Base-by-base conservation (phyloP, 768 basidiomycete genomes). In the Pleurotus salmoneostramineus region DNA sequence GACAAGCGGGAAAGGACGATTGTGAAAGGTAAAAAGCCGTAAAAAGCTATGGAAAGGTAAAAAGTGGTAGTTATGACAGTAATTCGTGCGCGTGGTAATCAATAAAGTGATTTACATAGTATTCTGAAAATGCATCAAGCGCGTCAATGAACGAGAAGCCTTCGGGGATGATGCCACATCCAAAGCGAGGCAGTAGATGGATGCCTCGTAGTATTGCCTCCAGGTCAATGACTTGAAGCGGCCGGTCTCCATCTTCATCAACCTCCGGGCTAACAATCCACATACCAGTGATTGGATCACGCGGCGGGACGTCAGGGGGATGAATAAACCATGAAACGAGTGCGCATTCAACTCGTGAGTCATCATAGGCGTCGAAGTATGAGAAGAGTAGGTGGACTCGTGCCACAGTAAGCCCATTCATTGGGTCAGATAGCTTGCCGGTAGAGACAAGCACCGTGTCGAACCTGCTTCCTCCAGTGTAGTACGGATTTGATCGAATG, bases 271-370 rank as follows among this genome's bases (percentile, higher is more conserved):
- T 15, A 12, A 65, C 58, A 15, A 58, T 35, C 64, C 64, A 65
- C 61, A 65, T 60, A 6, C 64, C 63, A 12, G 58, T 62, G 40
- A 57, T 50, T 12, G 50, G 40, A 58, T 63, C 58, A 12, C 10
- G 50, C 6, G 31, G 6, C 2, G 52, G 60, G 21, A 6, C 35
- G 42, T 62, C 52, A 1, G 40, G 47, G 3, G 47, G n/a, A 34
- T n/a, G 58, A 4, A 59, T 44, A 47, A 69, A 70, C 74, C 74
- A 74, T 2, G 68, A 43, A 5, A 74, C 65, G 6, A 74, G 61
- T 0, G 73, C 71, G 51, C 72, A 74, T 6, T 64, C 59, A 67
- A 69, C 60, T 6, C 43, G 2, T 27, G 15, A 1, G 7, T 49
- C 0, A 49, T 33, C 1, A 54, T 47, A 49, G 62, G 58, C 4